Base-by-base conservation (phyloP, 208 protist genomes). In the Tritrichomonas foetus region DNA sequence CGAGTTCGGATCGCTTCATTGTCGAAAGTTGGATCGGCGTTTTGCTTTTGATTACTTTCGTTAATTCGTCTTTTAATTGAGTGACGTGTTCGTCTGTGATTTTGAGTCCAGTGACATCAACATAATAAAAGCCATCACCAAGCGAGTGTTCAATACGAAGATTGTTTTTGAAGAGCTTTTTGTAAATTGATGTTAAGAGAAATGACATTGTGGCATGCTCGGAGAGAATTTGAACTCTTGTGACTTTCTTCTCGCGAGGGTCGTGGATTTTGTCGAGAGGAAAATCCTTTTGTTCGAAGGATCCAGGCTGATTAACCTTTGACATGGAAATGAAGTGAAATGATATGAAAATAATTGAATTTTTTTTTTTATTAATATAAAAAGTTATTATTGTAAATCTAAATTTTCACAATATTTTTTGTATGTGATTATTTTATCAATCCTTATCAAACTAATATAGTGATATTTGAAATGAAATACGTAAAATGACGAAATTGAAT, bases 51-150 rank as follows among this genome's bases (percentile, higher is more conserved):
- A 89, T 3, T 39, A 89, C n/a, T 89, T 44, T 20, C 14, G 25
- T 44, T 39, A 89, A 49, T 47, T 89, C 78, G 3, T 53, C 57
- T 33, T 57, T 20, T 20, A 89, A 20, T 57, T 89, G 25, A 20
- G 2, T 47, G 57, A 89, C 57, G 22, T 55, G 39, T 57, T 89
- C 25, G 2, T 53, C 47, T 33, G 78, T 89, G n/a, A 89, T 89
- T 50, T 25, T 25, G 11, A 36, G 14, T 33, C 47, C 78, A 5
- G 9, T 3, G 47, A 9, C 20, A 89, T 89, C 78, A 14, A 89
- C 33, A n/a, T 39, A 89, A n/a, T 39, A 89, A 27, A 89, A 89
- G 20, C 78, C 78, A 89, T 89, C 78, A 39, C 78, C 78, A 50
- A 89, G 78, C 0, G 78, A 89, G 47, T 89, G 78, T 36, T 89